Evolutionary conservation across 768 basidiomycete genomes (phyloP), one percentile per base, ranked within the genome.

Genomic region (Xerocomellus chrysenteron): DNA sequence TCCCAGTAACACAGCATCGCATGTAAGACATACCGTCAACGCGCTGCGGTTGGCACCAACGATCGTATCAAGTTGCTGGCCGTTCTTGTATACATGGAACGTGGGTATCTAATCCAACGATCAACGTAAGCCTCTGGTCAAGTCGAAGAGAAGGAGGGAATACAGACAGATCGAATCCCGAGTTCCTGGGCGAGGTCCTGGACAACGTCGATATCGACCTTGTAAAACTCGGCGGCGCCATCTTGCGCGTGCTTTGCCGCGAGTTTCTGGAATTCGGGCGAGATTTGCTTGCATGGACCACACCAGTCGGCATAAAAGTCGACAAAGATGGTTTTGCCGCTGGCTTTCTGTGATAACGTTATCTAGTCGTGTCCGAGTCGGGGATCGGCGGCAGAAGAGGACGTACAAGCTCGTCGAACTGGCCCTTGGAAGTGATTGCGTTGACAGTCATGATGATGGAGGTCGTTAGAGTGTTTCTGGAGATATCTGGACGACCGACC

Each of bases 201-300:
- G 58, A 36, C 49, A 80, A 76, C 10, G 63, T 92, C 89, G 24
- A 88, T 79, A 60, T 92, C 83, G 57, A 90, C 79, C 69, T 88
- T 90, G 78, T 83, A 87, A 74, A 88, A 91, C 17, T 75, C 75
- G 56, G 85, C 65, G 10, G 36, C 16, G 10, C 61, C 68, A 1
- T 63, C 51, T 45, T 56, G 58, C 4, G 64, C 57, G 0, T 48
- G 42, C 11, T 59, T 0, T 2, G 55, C 56, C 4, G 21, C 21
- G 21, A 55, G 28, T 0, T 3, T 1, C 2, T 58, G n/a, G 11
- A 71, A 70, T 1, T 2, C 2, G 19, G 68, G 68, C 0, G 64
- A 56, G 2, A 66, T 65, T 0, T 6, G 0, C 28, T 2, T 62
- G 47, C 64, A 65, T 16, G 64, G 57, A 19, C 45, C 57, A 55